Evolutionary conservation across 1,284 basidiomycete species (phyloP).

Genomic region (Kwoniella shivajii): DNA sequence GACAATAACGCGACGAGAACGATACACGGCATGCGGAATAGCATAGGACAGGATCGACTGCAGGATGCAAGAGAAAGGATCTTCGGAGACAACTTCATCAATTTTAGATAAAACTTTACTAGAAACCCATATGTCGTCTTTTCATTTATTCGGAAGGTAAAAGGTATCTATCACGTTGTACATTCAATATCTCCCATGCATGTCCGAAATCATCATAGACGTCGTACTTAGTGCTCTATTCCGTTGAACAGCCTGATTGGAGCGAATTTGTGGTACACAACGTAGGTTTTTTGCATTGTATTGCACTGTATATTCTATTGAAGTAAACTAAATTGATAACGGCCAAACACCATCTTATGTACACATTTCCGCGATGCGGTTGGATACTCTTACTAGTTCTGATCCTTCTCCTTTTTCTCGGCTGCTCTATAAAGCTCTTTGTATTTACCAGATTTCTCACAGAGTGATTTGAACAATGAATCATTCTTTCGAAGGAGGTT

Average conservation of each 20-base stretch:
- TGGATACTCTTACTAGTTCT: neutral
- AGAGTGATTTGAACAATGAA: slow-evolving; percentile 77
- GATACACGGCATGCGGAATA: too few species aligned
- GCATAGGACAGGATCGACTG: too few species aligned
- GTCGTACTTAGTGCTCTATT: neutral
- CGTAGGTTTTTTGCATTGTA: neutral
- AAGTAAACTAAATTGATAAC: neutral
- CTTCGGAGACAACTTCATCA: too few species aligned
- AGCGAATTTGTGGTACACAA: neutral
- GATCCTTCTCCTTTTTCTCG: slow-evolving; percentile 43
- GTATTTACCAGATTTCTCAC: slow-evolving; percentile 76
- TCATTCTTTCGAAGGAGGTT: slow-evolving; percentile 71
- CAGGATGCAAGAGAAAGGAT: too few species aligned
- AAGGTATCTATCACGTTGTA: too few species aligned
- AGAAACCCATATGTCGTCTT: too few species aligned
- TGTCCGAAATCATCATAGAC: neutral
- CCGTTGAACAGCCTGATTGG: neutral
- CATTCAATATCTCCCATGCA: too few species aligned
- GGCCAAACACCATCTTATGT: too few species aligned
- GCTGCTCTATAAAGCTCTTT: slow-evolving; percentile 57
- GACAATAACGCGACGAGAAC: too few species aligned
- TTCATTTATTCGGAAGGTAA: too few species aligned
- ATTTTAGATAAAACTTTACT: too few species aligned
- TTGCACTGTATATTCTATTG: neutral
- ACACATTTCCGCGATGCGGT: too few species aligned